Percentiles rank a stretch among this genome's conserved stretches.
Evolutionary conservation across 169 alveolate species (phyloP).

Genomic region (Miamiensis avidus): DNA sequence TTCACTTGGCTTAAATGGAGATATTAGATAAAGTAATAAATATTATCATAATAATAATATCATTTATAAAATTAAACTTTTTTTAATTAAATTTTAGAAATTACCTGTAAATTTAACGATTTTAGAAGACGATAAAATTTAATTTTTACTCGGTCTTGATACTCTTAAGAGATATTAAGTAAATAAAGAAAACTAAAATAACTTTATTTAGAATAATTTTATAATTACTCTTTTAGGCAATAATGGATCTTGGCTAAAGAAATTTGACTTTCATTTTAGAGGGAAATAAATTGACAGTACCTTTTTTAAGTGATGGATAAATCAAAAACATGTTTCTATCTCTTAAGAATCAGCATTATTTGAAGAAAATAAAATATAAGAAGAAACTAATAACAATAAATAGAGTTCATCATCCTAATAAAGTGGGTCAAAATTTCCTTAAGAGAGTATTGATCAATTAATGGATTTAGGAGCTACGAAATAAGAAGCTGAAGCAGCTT

Average conservation of each 20-base stretch:
- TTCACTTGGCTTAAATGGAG: conserved; percentile 94
- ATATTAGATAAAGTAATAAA: conserved; percentile 76
- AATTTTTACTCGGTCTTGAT: conserved; percentile 95
- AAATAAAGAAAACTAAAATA: background rate
- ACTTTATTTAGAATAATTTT: too few species aligned
- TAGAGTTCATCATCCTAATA: conserved; percentile 36
- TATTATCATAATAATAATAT: too few species aligned
- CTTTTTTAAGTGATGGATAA: conserved; percentile 80
- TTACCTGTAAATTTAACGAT: conserved; percentile 91
- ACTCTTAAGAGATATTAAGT: conserved; percentile 82
- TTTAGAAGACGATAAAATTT: conserved; percentile 90
- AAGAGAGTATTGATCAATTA: conserved; percentile 33
- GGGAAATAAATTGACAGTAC: conserved; percentile 78
- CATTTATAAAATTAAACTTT: too few species aligned
- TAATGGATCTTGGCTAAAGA: conserved; percentile 89
- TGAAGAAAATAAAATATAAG: conserved; percentile 37
- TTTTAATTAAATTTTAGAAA: too few species aligned
- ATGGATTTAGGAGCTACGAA: conserved; percentile 54
- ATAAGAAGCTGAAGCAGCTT: conserved; percentile 44
- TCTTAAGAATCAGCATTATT: conserved; percentile 48
- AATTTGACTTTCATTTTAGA: conserved; percentile 74
- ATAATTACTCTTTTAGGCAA: too few species aligned
- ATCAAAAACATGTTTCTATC: conserved; percentile 54
- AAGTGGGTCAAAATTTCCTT: conserved; percentile 37
- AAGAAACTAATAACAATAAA: conserved; percentile 33